phyloP scores from a whole-genome alignment of 139 green algal species.

The Penium margaritaceum region DNA sequence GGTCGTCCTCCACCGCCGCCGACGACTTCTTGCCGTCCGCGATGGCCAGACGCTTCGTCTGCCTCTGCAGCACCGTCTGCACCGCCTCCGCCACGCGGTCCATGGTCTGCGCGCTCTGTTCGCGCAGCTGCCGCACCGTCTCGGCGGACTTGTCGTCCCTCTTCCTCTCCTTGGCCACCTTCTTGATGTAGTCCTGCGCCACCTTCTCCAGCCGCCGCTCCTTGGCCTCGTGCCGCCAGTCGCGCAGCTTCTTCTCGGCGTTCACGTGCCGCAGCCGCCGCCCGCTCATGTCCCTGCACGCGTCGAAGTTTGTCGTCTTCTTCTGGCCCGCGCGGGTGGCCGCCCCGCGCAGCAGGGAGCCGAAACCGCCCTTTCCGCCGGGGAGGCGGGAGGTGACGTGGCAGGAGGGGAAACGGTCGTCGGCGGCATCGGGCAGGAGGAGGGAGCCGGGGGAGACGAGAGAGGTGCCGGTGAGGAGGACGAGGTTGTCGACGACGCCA shows the following conservation, averaged over 20 bases:
- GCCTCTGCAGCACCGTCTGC: constrained; percentile 5
- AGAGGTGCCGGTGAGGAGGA: constrained; percentile 3
- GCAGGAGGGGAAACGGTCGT: constrained; percentile 45
- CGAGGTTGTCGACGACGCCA: no score
- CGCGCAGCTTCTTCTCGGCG: constrained; percentile 70
- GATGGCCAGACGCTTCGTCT: background rate
- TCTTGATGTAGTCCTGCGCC: constrained; percentile 67
- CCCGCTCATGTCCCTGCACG: constrained; percentile 80
- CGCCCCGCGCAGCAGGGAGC: constrained; percentile 78
- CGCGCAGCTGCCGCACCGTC: constrained; percentile 7
- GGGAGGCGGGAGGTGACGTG: constrained; percentile 22
- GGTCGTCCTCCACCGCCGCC: background rate
- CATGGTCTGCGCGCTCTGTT: constrained; percentile 15
- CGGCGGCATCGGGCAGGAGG: constrained; percentile 24
- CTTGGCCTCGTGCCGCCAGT: constrained; percentile 64
- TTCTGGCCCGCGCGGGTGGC: constrained; percentile 65
- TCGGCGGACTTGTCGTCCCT: constrained; percentile 1
- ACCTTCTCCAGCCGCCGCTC: constrained; percentile 77
- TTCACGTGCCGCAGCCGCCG: constrained; percentile 64
- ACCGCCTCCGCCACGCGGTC: constrained; percentile 25
- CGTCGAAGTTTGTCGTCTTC: constrained; percentile 81
- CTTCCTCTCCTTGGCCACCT: constrained; percentile 54
- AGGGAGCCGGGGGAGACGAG: background rate
- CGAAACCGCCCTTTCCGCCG: constrained; percentile 81
- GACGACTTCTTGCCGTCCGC: constrained; percentile 12